Conservation (phyloP, 176 grass and related monocot genomes). For the Eremochloa ophiuroides region DNA sequence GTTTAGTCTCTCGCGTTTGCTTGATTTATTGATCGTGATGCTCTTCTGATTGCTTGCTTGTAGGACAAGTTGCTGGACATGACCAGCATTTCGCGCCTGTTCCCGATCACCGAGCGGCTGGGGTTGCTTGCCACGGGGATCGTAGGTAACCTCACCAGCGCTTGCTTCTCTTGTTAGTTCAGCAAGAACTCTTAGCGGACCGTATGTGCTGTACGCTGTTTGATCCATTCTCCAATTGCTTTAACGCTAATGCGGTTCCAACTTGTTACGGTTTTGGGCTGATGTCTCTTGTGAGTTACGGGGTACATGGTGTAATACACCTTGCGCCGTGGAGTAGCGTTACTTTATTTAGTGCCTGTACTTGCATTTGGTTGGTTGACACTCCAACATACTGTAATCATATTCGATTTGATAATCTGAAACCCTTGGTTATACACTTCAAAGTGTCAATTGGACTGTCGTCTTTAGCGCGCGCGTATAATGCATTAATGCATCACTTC, state of each 20-base stretch:
- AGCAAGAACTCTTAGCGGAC: neutral
- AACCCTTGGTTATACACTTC: neutral
- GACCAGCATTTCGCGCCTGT: conserved; percentile 35
- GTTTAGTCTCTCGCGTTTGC: neutral
- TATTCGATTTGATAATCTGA: neutral
- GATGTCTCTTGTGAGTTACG: neutral
- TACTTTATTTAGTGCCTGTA: neutral
- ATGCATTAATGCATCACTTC: neutral
- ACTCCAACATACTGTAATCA: neutral
- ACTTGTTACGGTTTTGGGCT: neutral
- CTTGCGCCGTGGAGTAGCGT: neutral
- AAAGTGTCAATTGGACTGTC: neutral
- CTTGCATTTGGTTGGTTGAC: neutral
- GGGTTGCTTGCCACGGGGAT: conserved; percentile 52
- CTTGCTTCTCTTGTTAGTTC: neutral
- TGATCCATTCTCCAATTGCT: neutral
- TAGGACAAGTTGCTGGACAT: conserved; percentile 54
- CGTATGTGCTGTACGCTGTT: neutral
- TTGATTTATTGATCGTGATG: neutral
- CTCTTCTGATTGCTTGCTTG: neutral
- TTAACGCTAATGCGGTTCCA: neutral
- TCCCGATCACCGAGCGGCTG: conserved; percentile 50
- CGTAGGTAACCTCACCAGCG: conserved; percentile 22
- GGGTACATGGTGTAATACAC: neutral
- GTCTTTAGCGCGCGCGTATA: neutral